Evolutionary conservation across 2,329 filamentous ascomycete species (phyloP).

Genomic region (Paecilomyces formosus): DNA sequence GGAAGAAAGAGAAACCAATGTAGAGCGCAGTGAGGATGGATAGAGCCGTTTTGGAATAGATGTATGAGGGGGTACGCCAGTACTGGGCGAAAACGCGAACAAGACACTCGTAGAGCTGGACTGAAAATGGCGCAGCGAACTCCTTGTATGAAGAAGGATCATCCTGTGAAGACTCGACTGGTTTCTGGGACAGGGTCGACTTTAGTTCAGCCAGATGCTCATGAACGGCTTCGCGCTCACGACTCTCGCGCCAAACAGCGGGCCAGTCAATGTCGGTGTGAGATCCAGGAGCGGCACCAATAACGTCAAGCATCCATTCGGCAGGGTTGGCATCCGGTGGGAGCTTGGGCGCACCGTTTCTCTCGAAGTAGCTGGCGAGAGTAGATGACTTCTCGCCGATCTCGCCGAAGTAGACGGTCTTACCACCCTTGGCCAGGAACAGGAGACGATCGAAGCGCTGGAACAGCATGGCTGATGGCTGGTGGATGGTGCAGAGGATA

Average conservation of each 20-base stretch:
- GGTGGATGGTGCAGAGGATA: slow-evolving; percentile 50
- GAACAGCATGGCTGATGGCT: slow-evolving; percentile 48
- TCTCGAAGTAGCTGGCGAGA: slow-evolving; percentile 69
- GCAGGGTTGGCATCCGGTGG: slow-evolving; percentile 67
- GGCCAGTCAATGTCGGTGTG: slow-evolving; percentile 56
- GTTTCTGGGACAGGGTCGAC: slow-evolving; percentile 25
- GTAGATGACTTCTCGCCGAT: slow-evolving; percentile 63
- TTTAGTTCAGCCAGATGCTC: slow-evolving; percentile 46
- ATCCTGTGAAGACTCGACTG: slow-evolving; percentile 19
- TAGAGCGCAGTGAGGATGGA: slow-evolving; percentile 55
- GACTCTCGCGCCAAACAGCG: slow-evolving; percentile 51
- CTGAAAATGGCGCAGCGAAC: slow-evolving; percentile 65
- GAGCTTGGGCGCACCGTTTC: slow-evolving; percentile 59
- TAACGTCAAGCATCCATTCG: slow-evolving; percentile 42
- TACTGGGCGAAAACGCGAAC: slow-evolving; percentile 78
- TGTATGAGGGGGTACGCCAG: slow-evolving; percentile 81
- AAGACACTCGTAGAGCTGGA: slow-evolving; percentile 57
- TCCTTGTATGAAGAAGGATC: slow-evolving; percentile 54
- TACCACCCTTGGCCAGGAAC: slow-evolving; percentile 68
- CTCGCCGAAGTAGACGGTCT: slow-evolving; percentile 74
- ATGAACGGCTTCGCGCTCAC: slow-evolving; percentile 47
- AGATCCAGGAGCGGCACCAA: slow-evolving; percentile 53
- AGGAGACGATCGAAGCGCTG: slow-evolving; percentile 63
- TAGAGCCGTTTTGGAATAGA: slow-evolving; percentile 61
- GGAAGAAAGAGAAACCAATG: slow-evolving; percentile 75